These are phyloP conservation scores for Chaetoceros tenuissimus DNA, from an alignment of 108 stramenopile genomes.

Conservation along the genomic window DNA sequence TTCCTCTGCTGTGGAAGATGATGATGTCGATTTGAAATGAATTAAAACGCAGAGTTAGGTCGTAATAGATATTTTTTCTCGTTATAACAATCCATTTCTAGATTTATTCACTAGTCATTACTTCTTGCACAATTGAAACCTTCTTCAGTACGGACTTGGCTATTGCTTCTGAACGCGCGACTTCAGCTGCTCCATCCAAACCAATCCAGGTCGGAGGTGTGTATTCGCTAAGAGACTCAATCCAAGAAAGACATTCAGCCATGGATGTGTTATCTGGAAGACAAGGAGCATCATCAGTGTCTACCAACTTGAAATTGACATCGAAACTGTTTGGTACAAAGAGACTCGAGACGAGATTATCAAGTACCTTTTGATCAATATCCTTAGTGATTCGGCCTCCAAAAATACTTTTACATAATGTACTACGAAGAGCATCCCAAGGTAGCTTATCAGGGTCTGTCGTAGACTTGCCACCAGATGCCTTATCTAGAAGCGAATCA, in stretches of 20 bases:
- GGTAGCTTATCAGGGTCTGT: constrained; percentile 76
- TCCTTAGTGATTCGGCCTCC: constrained; percentile 67
- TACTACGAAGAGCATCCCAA: constrained; percentile 81
- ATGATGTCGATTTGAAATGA: not conserved
- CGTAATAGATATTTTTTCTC: too few relatives aligned
- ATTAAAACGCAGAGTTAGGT: not conserved
- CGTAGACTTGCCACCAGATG: constrained; percentile 24
- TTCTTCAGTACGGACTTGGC: constrained; percentile 53
- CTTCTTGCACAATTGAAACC: constrained; percentile 22
- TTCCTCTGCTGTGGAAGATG: not conserved
- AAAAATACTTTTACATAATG: constrained; percentile 69
- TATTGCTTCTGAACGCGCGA: constrained; percentile 41
- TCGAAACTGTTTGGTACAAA: constrained; percentile 59
- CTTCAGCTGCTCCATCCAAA: constrained; percentile 57
- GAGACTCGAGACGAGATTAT: constrained; percentile 40
- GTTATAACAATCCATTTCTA: too few relatives aligned
- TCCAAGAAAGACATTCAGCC: constrained; percentile 67
- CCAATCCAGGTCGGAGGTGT: constrained; percentile 84
- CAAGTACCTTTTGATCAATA: constrained; percentile 57
- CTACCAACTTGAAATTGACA: constrained; percentile 67
- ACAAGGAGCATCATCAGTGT: constrained; percentile 34
- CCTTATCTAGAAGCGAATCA: constrained; percentile 61
- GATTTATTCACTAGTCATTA: constrained; percentile 25
- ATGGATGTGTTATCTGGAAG: constrained; percentile 67
- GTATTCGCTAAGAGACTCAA: constrained; percentile 46